Evolutionary conservation across 176 grass and related monocot species (phyloP).

Genomic region (Raddia guianensis): DNA sequence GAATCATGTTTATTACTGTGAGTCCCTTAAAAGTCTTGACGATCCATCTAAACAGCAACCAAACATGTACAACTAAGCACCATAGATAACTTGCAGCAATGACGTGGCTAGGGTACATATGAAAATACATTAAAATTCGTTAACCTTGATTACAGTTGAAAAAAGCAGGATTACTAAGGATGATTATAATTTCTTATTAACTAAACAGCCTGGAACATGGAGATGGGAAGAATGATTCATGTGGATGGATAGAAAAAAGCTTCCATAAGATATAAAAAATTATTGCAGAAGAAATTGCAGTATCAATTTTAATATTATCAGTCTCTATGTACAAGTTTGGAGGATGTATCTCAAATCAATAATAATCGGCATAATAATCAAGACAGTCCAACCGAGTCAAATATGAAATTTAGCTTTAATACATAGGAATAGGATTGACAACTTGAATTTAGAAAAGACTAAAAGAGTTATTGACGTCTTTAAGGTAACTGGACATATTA

Average conservation of each 20-base stretch:
- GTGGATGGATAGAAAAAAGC: neutral
- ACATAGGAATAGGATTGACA: neutral
- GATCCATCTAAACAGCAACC: too few species aligned
- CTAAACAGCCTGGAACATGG: neutral
- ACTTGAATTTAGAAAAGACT: constrained; percentile 16
- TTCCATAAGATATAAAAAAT: constrained; percentile 6
- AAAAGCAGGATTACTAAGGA: neutral
- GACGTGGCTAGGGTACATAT: neutral
- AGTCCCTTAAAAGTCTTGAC: too few species aligned
- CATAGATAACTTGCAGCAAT: neutral
- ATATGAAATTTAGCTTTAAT: constrained; percentile 26
- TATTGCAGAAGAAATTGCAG: neutral
- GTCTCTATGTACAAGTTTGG: neutral
- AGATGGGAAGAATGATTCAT: neutral
- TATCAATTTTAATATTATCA: neutral
- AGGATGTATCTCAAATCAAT: neutral
- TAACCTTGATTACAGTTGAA: neutral
- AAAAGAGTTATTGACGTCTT: constrained; percentile 6
- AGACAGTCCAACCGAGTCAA: neutral
- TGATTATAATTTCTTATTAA: neutral
- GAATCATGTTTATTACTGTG: too few species aligned
- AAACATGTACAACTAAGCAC: constrained; percentile 21
- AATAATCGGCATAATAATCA: constrained; percentile 11
- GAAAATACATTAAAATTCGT: neutral
- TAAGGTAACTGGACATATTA: constrained; percentile 6